A percentile compares a stretch with the other conserved stretches of the same genome.
phyloP scores from a whole-genome alignment of 1,284 basidiomycete genomes.

The Ceratorhiza oryzae-sativae region DNA sequence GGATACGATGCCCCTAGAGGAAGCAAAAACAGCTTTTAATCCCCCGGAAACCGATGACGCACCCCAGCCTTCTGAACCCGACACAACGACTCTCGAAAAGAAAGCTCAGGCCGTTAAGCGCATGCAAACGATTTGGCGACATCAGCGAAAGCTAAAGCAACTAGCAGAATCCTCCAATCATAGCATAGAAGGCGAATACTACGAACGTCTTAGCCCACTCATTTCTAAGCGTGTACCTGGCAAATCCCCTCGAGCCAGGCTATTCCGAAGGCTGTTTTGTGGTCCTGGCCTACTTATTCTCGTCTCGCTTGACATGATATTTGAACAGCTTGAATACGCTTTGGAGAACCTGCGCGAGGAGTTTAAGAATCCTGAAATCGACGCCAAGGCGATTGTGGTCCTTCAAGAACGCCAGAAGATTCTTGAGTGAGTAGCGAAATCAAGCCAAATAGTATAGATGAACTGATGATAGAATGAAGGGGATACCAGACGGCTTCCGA shows the following conservation, averaged over 20 bases:
- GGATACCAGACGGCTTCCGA: neutral
- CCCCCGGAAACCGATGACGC: neutral
- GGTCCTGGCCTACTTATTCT: neutral
- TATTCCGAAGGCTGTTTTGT: neutral
- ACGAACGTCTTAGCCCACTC: neutral
- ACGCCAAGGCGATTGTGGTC: neutral
- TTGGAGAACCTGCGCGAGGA: neutral
- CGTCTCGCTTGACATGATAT: neutral
- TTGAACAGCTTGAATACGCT: neutral
- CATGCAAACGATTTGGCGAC: neutral
- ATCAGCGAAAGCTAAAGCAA: neutral
- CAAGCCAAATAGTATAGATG: neutral
- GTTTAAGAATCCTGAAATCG: neutral
- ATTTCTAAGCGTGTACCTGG: neutral
- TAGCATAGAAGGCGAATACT: neutral
- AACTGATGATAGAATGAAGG: neutral
- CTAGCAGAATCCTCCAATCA: neutral
- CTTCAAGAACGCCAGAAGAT: neutral
- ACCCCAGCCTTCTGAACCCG: neutral
- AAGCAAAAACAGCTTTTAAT: no score
- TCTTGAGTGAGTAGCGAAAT: neutral
- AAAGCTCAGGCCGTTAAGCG: neutral
- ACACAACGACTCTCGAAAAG: neutral
- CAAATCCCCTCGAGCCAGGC: neutral
- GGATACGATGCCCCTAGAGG: neutral